phyloP scores from a whole-genome alignment of 257 asterid species.

The Przewalskia tangutica region DNA sequence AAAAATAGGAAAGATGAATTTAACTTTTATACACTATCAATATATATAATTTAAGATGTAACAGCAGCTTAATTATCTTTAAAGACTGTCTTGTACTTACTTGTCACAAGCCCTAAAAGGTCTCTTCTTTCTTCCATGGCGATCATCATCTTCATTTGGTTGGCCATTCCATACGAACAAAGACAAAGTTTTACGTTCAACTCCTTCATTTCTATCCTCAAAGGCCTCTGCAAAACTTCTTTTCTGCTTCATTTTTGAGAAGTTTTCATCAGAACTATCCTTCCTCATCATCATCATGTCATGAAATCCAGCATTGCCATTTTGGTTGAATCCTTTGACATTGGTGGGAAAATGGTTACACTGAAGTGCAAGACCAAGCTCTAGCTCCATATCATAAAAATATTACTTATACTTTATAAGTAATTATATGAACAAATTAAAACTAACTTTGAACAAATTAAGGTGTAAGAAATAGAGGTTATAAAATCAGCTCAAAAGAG shows the following conservation, averaged over 20 bases:
- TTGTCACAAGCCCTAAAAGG: neutral
- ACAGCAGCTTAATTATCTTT: too few species aligned
- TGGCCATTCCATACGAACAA: constrained; percentile 41
- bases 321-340: neutral
- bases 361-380: constrained; percentile 44
- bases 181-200: constrained; percentile 17
- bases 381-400: constrained; percentile 40
- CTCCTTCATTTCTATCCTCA: constrained; percentile 12
- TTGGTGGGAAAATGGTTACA: constrained; percentile 14
- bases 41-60: too few species aligned
- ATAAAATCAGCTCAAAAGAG: neutral
- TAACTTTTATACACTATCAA: too few species aligned
- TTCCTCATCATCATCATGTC: neutral
- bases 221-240: constrained; percentile 13
- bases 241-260: neutral
- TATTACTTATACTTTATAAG: neutral
- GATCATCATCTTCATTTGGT: constrained; percentile 16
- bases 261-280: neutral
- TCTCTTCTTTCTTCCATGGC: constrained; percentile 1
- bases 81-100: constrained; percentile 14
- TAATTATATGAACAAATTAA: neutral
- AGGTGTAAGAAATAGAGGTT: neutral
- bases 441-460: neutral
- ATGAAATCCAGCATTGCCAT: neutral
- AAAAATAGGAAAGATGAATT: too few species aligned